phyloP scores from a whole-genome alignment of 2,329 filamentous ascomycete species.

The Aspergillus japonicus region DNA sequence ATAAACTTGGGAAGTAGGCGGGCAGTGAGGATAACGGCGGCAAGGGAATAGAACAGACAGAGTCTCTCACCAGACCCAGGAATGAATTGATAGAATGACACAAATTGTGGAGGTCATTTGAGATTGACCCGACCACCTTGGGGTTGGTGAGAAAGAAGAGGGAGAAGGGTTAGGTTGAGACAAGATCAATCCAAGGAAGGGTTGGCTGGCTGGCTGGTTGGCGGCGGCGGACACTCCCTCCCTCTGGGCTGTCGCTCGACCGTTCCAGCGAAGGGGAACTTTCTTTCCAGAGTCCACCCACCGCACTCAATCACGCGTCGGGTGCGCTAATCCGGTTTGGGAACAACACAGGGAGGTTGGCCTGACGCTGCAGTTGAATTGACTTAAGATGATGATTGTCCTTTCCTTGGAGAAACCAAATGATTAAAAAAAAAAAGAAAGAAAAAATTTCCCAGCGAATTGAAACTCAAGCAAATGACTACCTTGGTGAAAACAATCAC shows the following conservation, averaged over 20 bases:
- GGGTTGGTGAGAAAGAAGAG: slow-evolving; percentile 21
- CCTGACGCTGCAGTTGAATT: slow-evolving; percentile 1
- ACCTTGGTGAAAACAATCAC: too few relatives aligned
- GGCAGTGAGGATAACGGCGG: slow-evolving; percentile 10
- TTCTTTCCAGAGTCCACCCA: slow-evolving; percentile 19
- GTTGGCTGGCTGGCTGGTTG: slow-evolving; percentile 2
- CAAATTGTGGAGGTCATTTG: slow-evolving; percentile 24
- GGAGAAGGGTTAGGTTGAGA: slow-evolving; percentile 9
- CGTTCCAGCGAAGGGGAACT: slow-evolving; percentile 27
- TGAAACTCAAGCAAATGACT: too few relatives aligned
- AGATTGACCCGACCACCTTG: slow-evolving; percentile 22
- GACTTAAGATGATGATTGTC: background rate
- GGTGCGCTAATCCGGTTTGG: slow-evolving; percentile 35
- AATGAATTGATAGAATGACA: slow-evolving; percentile 15
- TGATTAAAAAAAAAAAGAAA: too few relatives aligned
- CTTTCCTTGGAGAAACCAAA: too few relatives aligned
- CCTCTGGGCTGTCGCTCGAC: slow-evolving; percentile 22
- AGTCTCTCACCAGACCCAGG: slow-evolving; percentile 24
- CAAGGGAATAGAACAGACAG: slow-evolving; percentile 1
- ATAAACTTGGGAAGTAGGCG: slow-evolving; percentile 14
- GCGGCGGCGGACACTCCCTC: slow-evolving; percentile 1
- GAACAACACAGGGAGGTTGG: slow-evolving; percentile 16
- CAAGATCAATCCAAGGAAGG: slow-evolving; percentile 19
- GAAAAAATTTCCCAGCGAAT: too few relatives aligned
- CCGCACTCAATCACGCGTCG: slow-evolving; percentile 37